Percentiles rank a stretch among this genome's conserved stretches.
These are phyloP conservation scores for Paramyrothecium sp. DNA, from an alignment of 2,329 filamentous ascomycete species.

Conservation along the genomic window DNA sequence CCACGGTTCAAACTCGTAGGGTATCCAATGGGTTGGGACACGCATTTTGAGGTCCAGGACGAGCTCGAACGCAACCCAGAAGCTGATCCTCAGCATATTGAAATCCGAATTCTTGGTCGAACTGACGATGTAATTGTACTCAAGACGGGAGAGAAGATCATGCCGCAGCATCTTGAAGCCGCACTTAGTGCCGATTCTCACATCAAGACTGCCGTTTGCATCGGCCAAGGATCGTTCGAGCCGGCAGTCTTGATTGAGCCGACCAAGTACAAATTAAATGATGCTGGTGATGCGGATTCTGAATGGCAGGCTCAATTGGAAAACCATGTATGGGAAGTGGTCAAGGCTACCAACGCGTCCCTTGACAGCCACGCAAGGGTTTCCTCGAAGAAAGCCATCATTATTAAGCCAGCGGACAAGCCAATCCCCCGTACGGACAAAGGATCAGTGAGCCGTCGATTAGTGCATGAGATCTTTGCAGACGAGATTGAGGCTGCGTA, in stretches of 20 bases:
- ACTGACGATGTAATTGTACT: conserved; percentile 22
- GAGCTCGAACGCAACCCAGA: conserved; percentile 18
- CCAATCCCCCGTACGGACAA: conserved; percentile 14
- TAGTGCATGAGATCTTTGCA: conserved; percentile 7
- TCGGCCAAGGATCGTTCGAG: conserved; percentile 10
- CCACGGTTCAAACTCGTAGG: conserved; percentile 19
- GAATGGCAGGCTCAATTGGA: background rate
- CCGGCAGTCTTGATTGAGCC: conserved; percentile 13
- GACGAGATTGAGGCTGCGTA: conserved; percentile 17
- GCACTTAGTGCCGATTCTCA: conserved; percentile 2
- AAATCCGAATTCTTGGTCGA: conserved; percentile 24
- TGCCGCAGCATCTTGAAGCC: conserved; percentile 11
- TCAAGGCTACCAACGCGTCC: conserved; percentile 2
- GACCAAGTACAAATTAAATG: background rate
- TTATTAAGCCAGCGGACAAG: conserved; percentile 6
- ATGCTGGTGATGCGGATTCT: background rate
- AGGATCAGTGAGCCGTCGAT: conserved; percentile 11
- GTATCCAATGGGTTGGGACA: conserved; percentile 19
- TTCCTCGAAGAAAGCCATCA: conserved; percentile 9
- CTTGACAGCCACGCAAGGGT: conserved; percentile 10
- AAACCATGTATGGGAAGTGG: conserved; percentile 5
- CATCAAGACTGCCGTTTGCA: conserved; percentile 8
- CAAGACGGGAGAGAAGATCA: conserved; percentile 15
- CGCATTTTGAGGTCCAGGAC: conserved; percentile 27
- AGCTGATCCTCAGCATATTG: background rate